phyloP scores from a whole-genome alignment of 2,329 filamentous ascomycete species.

The Exophiala sideris region DNA sequence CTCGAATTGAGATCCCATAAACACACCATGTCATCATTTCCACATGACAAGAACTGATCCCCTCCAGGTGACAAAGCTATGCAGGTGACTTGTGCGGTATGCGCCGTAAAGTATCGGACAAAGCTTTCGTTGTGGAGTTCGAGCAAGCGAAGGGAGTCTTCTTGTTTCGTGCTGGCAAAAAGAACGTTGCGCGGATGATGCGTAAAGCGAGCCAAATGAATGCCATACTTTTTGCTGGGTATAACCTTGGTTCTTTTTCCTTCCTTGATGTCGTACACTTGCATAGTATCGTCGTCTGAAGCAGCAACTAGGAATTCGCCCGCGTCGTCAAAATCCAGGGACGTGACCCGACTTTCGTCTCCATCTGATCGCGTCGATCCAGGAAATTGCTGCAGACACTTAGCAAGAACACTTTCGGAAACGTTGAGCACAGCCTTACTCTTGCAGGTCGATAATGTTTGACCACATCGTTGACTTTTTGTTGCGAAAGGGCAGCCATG shows the following conservation, averaged over 20 bases:
- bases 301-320: slow-evolving; percentile 89
- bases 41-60: slow-evolving; percentile 90
- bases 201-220: slow-evolving; percentile 89
- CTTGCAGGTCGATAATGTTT: slow-evolving; percentile 74
- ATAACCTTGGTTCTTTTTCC: slow-evolving; percentile 85
- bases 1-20: slow-evolving; percentile 85
- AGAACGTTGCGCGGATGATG: slow-evolving; percentile 88
- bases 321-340: slow-evolving; percentile 92
- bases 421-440: slow-evolving; percentile 45
- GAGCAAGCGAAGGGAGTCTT: slow-evolving; percentile 81
- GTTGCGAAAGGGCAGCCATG: slow-evolving; percentile 32
- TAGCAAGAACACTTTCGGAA: neutral
- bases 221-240: slow-evolving; percentile 94
- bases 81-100: slow-evolving; percentile 78
- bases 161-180: slow-evolving; percentile 93
- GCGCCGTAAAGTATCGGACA: slow-evolving; percentile 92
- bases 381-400: slow-evolving; percentile 53
- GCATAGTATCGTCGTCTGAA: slow-evolving; percentile 89
- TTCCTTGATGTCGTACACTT: slow-evolving; percentile 90
- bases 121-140: slow-evolving; percentile 90
- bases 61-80: slow-evolving; percentile 79
- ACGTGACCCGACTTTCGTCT: slow-evolving; percentile 65
- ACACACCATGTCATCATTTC: slow-evolving; percentile 83
- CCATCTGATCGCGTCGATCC: slow-evolving; percentile 32
- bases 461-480: slow-evolving; percentile 75